These are phyloP conservation scores for Diaporthe nobilis DNA, from an alignment of 2,329 filamentous ascomycete genomes.

Conservation along the genomic window DNA sequence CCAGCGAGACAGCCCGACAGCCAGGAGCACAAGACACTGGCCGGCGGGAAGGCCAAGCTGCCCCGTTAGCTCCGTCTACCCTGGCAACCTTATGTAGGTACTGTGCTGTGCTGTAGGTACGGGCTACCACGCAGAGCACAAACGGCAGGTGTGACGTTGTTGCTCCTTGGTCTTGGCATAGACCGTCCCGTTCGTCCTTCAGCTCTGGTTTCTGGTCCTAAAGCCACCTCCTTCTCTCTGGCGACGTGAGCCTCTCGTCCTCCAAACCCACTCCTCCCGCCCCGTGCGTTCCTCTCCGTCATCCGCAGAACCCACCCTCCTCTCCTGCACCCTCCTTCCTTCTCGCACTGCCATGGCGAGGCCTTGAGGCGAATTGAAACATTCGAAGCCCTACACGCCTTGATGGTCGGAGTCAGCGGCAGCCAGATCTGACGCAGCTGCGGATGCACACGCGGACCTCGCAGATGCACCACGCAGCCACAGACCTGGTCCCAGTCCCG, in stretches of 20 bases:
- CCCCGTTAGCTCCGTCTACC: slow-evolving; percentile 4
- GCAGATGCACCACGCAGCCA: slow-evolving; percentile 11
- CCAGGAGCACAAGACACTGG: not conserved
- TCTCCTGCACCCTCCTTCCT: slow-evolving; percentile 1
- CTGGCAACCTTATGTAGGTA: not conserved
- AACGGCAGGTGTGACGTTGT: slow-evolving; percentile 29
- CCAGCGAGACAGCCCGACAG: not conserved
- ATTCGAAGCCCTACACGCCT: not conserved
- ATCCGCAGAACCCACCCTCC: slow-evolving; percentile 7
- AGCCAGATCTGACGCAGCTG: slow-evolving; percentile 30
- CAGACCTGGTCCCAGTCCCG: not conserved
- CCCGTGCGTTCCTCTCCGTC: slow-evolving; percentile 8
- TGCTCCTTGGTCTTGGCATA: slow-evolving; percentile 15
- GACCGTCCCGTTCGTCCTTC: not conserved
- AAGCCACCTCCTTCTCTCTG: slow-evolving; percentile 30
- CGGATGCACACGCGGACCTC: not conserved
- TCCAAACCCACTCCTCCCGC: slow-evolving; percentile 19
- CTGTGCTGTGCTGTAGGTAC: not conserved
- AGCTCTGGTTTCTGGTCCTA: slow-evolving; percentile 16
- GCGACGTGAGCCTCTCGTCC: slow-evolving; percentile 5
- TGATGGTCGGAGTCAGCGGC: slow-evolving; percentile 28
- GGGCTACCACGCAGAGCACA: slow-evolving; percentile 1
- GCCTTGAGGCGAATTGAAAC: slow-evolving; percentile 24
- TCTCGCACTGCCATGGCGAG: slow-evolving; percentile 29
- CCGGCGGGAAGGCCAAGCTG: no score